phyloP scores from a whole-genome alignment of 495 filamentous ascomycete species.

The Lasiosphaeria hispida region DNA sequence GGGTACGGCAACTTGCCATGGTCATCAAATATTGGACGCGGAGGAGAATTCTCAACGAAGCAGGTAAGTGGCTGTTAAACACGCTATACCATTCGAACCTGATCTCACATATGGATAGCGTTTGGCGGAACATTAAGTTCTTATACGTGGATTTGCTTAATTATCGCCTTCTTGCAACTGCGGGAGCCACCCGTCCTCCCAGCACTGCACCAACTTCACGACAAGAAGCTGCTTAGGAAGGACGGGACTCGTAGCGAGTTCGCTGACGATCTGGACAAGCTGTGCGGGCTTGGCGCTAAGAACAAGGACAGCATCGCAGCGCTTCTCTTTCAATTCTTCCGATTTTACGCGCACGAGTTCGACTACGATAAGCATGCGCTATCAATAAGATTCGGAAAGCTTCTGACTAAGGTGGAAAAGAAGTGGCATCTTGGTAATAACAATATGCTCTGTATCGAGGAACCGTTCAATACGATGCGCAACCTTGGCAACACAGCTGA shows the following conservation, averaged over 20 bases:
- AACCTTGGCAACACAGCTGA: conserved; percentile 97
- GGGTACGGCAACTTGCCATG: conserved; percentile 91
- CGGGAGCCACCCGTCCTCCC: conserved; percentile 85
- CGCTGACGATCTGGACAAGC: conserved; percentile 74
- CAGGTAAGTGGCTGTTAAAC: conserved; percentile 58
- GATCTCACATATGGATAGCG: conserved; percentile 47
- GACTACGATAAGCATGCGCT: conserved; percentile 82
- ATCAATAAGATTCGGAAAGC: conserved; percentile 79
- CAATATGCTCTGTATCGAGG: conserved; percentile 89
- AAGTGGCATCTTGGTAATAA: conserved; percentile 74
- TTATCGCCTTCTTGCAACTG: conserved; percentile 92
- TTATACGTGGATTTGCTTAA: conserved; percentile 99
- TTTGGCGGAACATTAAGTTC: conserved; percentile 94
- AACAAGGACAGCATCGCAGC: conserved; percentile 83
- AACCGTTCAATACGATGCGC: conserved; percentile 90
- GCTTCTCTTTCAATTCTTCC: conserved; percentile 90
- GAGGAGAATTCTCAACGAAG: conserved; percentile 87
- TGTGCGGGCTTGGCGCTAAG: conserved; percentile 68
- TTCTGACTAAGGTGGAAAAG: conserved; percentile 84
- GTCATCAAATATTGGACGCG: conserved; percentile 97
- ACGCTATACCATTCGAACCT: background rate
- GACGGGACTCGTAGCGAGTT: conserved; percentile 70
- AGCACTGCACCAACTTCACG: conserved; percentile 74
- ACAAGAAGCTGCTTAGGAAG: conserved; percentile 55
- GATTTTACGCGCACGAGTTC: conserved; percentile 88